phyloP scores from a whole-genome alignment of 148 eudicot species.

The Tetragonia tetragonoides region DNA sequence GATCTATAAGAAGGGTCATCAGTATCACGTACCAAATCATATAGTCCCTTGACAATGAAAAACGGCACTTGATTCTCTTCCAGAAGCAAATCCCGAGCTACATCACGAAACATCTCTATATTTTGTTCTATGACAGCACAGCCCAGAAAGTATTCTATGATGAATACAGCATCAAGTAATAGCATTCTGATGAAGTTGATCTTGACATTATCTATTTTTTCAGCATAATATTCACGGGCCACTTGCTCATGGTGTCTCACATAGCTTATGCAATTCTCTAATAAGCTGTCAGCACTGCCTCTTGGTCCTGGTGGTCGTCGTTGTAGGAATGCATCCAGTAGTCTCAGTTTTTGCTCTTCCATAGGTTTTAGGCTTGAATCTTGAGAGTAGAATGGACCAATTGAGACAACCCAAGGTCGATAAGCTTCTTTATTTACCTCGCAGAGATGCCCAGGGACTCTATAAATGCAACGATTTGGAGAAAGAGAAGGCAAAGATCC shows the following conservation, averaged over 20 bases:
- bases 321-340: not conserved
- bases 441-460: not conserved
- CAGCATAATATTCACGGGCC: not conserved
- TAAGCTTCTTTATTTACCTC: not conserved
- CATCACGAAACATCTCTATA: not conserved
- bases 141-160: constrained; percentile 5
- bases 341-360: not conserved
- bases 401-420: constrained; percentile 3
- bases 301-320: no score
- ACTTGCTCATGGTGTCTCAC: not conserved
- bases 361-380: not conserved
- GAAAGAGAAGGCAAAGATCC: not conserved
- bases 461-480: not conserved
- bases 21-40: constrained; percentile 9
- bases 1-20: no score
- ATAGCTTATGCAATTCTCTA: not conserved
- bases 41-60: constrained; percentile 19
- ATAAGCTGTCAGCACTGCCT: no score
- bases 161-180: constrained; percentile 20
- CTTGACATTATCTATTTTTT: not conserved
- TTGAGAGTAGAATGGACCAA: not conserved
- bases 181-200: constrained; percentile 8
- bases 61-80: constrained; percentile 32
- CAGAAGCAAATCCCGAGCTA: constrained; percentile 15
- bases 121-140: not conserved